phyloP scores from a whole-genome alignment of 2,329 filamentous ascomycete genomes.

The Colletotrichum lentis region DNA sequence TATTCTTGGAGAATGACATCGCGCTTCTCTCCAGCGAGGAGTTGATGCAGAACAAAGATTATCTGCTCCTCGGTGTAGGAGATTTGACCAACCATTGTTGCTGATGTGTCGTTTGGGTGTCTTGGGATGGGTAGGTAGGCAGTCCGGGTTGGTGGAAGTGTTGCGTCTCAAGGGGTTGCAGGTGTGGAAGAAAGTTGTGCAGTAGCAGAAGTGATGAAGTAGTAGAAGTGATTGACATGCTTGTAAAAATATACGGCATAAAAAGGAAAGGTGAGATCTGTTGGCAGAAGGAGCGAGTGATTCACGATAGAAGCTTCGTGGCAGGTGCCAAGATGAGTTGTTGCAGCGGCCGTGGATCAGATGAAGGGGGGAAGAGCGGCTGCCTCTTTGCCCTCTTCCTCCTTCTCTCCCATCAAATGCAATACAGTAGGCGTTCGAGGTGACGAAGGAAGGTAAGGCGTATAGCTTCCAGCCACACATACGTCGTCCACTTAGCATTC shows the following conservation, averaged over 20 bases:
- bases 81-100: slow-evolving; percentile 47
- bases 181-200: neutral
- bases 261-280: too few species aligned
- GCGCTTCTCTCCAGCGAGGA: slow-evolving; percentile 43
- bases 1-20: slow-evolving; percentile 44
- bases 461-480: too few species aligned
- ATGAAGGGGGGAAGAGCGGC: neutral
- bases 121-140: neutral
- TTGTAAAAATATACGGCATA: neutral
- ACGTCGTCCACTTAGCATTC: neutral
- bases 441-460: neutral
- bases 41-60: slow-evolving; percentile 46
- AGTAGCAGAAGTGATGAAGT: neutral
- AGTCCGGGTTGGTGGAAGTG: neutral
- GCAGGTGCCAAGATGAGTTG: neutral
- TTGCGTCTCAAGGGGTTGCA: neutral
- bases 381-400: neutral
- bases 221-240: neutral
- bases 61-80: slow-evolving; percentile 49
- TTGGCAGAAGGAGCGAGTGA: neutral
- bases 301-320: neutral
- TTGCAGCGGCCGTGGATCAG: neutral
- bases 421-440: too few species aligned
- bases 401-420: too few species aligned
- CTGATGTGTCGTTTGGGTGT: neutral